These are phyloP conservation scores for Fraxinus quadrangulata DNA, from an alignment of 257 asterid genomes.

Conservation along the genomic window DNA sequence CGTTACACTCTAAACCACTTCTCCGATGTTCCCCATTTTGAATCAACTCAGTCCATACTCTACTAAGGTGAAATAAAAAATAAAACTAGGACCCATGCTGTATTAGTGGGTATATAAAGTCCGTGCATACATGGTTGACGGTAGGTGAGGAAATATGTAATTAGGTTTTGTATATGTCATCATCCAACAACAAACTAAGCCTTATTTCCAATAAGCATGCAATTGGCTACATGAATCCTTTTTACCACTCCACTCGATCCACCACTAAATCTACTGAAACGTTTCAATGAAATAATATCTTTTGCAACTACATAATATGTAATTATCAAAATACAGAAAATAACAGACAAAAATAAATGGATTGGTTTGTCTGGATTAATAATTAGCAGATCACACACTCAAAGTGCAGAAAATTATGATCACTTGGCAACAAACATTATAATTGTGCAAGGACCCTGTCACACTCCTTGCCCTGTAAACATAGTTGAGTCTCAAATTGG, in stretches of 20 bases:
- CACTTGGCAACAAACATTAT: constrained; percentile 5
- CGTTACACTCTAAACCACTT: not conserved
- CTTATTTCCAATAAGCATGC: not conserved
- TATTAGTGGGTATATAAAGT: constrained; percentile 14
- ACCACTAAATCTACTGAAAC: not conserved
- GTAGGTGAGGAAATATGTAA: constrained; percentile 6
- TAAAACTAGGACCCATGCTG: not conserved
- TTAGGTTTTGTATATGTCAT: not conserved
- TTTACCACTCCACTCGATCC: not conserved
- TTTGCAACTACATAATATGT: not conserved
- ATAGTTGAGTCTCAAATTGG: not conserved
- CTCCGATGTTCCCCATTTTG: not conserved
- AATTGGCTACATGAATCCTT: not conserved
- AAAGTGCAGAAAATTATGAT: not conserved
- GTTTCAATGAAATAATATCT: no score
- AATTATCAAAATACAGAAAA: constrained; percentile 5
- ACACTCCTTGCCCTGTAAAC: not conserved
- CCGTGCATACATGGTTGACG: not conserved
- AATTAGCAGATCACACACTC: not conserved
- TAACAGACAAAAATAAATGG: not conserved
- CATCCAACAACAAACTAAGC: not conserved
- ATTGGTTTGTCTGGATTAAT: constrained; percentile 7
- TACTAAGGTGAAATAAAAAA: not conserved
- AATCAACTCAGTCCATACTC: not conserved
- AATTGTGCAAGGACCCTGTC: not conserved